These are phyloP conservation scores for Xylaria hypoxylon DNA, from an alignment of 2,329 filamentous ascomycete genomes.

Conservation along the genomic window DNA sequence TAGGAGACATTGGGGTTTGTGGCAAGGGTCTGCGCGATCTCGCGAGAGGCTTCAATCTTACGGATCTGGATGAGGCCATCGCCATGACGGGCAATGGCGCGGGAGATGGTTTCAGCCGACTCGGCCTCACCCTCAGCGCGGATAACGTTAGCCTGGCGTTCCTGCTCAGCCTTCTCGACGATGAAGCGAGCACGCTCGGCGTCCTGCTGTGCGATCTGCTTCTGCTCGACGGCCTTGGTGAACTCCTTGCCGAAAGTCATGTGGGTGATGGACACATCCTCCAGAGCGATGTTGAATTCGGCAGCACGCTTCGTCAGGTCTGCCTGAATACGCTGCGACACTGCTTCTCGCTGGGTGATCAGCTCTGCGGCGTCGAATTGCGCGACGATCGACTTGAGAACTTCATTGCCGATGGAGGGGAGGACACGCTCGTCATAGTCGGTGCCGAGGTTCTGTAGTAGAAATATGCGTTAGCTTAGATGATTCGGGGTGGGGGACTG, in stretches of 20 bases:
- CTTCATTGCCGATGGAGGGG: conserved; percentile 98
- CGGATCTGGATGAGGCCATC: conserved; percentile 95
- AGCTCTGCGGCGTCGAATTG: conserved; percentile 99
- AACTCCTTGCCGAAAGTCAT: conserved; percentile 99
- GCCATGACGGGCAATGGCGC: conserved; percentile 90
- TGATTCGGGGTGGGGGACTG: background rate
- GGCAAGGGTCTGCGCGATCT: conserved; percentile 91
- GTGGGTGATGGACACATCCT: conserved; percentile 99
- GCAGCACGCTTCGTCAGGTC: conserved; percentile 92
- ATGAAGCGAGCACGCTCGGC: conserved; percentile 97
- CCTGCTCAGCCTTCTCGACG: conserved; percentile 98
- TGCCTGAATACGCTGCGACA: conserved; percentile 91
- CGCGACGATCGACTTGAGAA: conserved; percentile 97
- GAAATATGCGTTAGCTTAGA: conserved; percentile 16
- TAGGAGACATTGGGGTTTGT: conserved; percentile 96
- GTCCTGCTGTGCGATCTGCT: conserved; percentile 99
- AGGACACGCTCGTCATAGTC: conserved; percentile 99
- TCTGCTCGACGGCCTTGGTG: conserved; percentile 98
- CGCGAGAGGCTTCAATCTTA: conserved; percentile 95
- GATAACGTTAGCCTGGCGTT: conserved; percentile 98
- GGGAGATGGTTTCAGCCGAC: conserved; percentile 93
- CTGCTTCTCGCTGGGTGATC: conserved; percentile 98
- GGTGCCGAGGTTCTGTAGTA: conserved; percentile 84
- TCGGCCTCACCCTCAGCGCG: conserved; percentile 97
- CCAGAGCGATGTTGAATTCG: conserved; percentile 99